Evolutionary conservation across 768 basidiomycete species (phyloP), one percentile per base, ranked within the genome.

Genomic region (Amanita polypyramis): DNA sequence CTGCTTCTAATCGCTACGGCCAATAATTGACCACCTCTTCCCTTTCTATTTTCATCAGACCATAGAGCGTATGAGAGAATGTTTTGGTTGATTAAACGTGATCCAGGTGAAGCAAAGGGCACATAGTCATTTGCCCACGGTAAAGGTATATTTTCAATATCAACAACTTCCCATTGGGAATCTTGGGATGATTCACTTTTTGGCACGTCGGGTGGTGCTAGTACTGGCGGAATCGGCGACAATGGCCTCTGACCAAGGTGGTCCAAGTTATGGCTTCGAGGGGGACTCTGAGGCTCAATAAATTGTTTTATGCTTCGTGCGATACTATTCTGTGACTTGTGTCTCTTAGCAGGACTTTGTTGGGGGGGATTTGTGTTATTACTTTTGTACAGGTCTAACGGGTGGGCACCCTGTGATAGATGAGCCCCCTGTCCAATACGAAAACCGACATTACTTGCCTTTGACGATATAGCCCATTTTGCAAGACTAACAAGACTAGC

Each of bases 71-170:
- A 92, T 3, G 74, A 79, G 19, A 77, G 56, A 11, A 87, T 79
- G 2, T 77, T 75, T 1, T 70, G 55, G 49, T 72, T 75, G 21
- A 70, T 64, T 37, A 90, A 63, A 38, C 85, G 72, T 20, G 86
- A 85, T 2, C 82, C 77, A 20, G 73, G 62, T 2, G 74, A 64
- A 4, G 85, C 85, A n/a, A 92, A 73, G 0, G 85, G 80, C 2
- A 87, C 84, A 58, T 76, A 91, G 60, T 92, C 89, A 0, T 82
- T 83, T n/a, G 87, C 85, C 89, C 89, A 92, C 27, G 85, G 76
- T 38, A 90, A 56, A 1, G 86, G 84, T 7, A 85, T 64, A 40
- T 78, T 76, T 10, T 89, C 86, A 0, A 88, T 70, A 5, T 88
- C 57, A 59, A 49, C 17, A 15, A 49, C n/a, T 21, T 49, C 47